A percentile compares a stretch with the other conserved stretches of the same genome.
Conservation (phyloP, 805 yeast genomes). For the Metschnikowia lochheadii region DNA sequence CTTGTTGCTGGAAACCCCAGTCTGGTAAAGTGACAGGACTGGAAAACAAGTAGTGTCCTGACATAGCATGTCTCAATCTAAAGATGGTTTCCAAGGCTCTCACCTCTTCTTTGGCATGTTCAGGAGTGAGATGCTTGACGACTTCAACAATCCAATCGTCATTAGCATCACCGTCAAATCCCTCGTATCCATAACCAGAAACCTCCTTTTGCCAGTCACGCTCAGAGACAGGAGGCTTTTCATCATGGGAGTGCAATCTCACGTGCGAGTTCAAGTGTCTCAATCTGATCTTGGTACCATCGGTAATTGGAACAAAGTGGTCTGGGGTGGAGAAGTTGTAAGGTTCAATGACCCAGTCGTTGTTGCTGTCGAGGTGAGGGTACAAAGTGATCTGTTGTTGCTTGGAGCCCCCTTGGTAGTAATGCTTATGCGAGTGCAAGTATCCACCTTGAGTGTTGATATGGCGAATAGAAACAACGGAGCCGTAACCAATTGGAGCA, state of each 20-base stretch:
- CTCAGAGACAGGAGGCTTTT: slow-evolving; percentile 72
- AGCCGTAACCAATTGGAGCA: slow-evolving; percentile 72
- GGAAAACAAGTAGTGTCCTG: slow-evolving; percentile 75
- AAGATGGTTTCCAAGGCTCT: slow-evolving; percentile 67
- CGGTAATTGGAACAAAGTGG: slow-evolving; percentile 57
- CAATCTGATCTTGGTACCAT: slow-evolving; percentile 70
- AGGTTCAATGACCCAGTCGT: slow-evolving; percentile 67
- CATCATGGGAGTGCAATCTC: slow-evolving; percentile 80
- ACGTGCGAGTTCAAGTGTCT: slow-evolving; percentile 53
- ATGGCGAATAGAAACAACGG: slow-evolving; percentile 64
- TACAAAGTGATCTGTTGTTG: slow-evolving; percentile 82
- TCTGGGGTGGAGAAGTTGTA: slow-evolving; percentile 58
- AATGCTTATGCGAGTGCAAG: slow-evolving; percentile 72
- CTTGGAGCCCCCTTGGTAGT: slow-evolving; percentile 73
- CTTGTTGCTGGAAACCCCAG: slow-evolving; percentile 84
- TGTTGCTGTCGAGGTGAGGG: slow-evolving; percentile 73
- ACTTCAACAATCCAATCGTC: slow-evolving; percentile 80
- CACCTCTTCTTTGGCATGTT: slow-evolving; percentile 50
- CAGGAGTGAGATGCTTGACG: slow-evolving; percentile 47
- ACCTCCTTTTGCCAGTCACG: slow-evolving; percentile 84
- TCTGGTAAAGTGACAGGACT: slow-evolving; percentile 70
- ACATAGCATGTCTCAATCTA: slow-evolving; percentile 74
- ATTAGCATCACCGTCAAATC: slow-evolving; percentile 77
- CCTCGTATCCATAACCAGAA: slow-evolving; percentile 70
- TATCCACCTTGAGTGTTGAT: slow-evolving; percentile 72